A percentile compares a stretch with the other conserved stretches of the same genome.
These are phyloP conservation scores for Saccharomycopsis fibuligera DNA, from an alignment of 805 yeast genomes.

Conservation along the genomic window DNA sequence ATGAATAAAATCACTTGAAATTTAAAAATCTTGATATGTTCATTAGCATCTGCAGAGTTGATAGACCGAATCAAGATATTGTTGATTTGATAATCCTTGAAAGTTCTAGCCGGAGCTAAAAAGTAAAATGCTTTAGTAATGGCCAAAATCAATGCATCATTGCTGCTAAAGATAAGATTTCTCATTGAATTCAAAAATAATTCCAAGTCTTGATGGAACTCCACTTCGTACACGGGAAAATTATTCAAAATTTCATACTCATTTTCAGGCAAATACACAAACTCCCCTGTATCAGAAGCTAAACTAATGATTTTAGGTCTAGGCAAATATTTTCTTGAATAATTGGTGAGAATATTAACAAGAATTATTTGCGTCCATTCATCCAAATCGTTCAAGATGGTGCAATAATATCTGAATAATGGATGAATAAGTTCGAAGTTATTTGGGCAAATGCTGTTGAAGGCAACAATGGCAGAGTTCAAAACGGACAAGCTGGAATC, in stretches of 20 bases:
- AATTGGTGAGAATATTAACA: constrained; percentile 59
- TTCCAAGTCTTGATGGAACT: constrained; percentile 50
- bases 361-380: constrained; percentile 62
- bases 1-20: constrained; percentile 16
- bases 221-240: constrained; percentile 36
- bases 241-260: constrained; percentile 30
- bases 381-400: constrained; percentile 47
- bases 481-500: constrained; percentile 66
- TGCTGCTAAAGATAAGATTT: constrained; percentile 42
- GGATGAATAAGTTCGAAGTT: constrained; percentile 66
- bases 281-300: constrained; percentile 26
- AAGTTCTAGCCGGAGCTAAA: constrained; percentile 50
- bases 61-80: constrained; percentile 41
- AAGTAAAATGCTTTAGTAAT: constrained; percentile 49
- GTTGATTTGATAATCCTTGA: constrained; percentile 44
- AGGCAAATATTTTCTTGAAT: constrained; percentile 55
- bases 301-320: constrained; percentile 40
- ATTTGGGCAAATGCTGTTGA: constrained; percentile 46
- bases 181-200: constrained; percentile 44
- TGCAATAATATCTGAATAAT: constrained; percentile 53
- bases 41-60: constrained; percentile 25
- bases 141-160: constrained; percentile 57
- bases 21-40: constrained; percentile 5
- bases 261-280: constrained; percentile 38
- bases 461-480: constrained; percentile 58